A percentile compares a stretch with the other conserved stretches of the same genome.
These are phyloP conservation scores for Colletotrichum spaethianum DNA, from an alignment of 2,329 filamentous ascomycete species.

Conservation along the genomic window DNA sequence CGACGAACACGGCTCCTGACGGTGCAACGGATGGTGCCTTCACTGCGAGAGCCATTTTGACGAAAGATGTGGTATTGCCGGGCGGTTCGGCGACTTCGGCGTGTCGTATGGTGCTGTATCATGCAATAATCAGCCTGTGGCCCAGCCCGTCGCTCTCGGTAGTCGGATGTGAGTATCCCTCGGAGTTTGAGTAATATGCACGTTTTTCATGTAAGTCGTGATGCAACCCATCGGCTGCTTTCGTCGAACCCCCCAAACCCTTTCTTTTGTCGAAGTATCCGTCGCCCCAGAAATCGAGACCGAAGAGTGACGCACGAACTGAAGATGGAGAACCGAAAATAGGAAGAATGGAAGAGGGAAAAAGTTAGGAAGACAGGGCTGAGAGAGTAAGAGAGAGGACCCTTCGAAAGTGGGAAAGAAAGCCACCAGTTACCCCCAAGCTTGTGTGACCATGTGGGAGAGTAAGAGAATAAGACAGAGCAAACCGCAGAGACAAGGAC, in stretches of 20 bases:
- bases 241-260: background rate
- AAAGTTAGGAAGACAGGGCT: background rate
- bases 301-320: background rate
- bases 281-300: too few relatives aligned
- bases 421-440: background rate
- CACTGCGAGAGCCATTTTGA: background rate
- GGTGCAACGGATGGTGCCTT: background rate
- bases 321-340: background rate
- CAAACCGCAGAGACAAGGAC: background rate
- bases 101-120: too few relatives aligned
- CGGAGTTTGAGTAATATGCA: background rate
- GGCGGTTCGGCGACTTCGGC: background rate
- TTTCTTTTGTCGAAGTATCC: background rate
- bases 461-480: slow-evolving; percentile 2
- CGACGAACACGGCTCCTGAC: background rate
- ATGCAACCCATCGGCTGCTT: background rate
- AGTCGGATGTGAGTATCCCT: background rate
- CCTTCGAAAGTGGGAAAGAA: background rate
- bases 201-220: background rate
- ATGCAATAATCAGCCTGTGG: background rate
- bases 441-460: background rate
- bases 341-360: background rate
- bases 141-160: background rate
- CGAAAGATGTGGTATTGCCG: background rate
- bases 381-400: background rate